Conservation (phyloP, 306 rosid species). For the Prunus kanzakura region DNA sequence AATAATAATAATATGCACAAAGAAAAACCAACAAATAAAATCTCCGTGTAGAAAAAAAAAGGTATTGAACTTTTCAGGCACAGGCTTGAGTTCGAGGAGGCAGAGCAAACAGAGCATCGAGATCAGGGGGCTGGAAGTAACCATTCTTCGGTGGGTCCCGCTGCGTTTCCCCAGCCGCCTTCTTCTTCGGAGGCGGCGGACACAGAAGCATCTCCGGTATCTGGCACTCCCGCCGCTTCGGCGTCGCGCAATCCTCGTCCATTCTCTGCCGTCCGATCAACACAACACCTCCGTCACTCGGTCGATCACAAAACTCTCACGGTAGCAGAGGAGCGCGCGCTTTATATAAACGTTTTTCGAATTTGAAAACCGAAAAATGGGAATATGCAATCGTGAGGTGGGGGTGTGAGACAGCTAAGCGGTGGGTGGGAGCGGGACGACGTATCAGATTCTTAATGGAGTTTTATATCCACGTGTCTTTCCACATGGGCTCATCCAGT, state of each 20-base stretch:
- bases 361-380: conserved; percentile 6
- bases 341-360: conserved; percentile 15
- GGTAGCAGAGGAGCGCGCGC: background rate
- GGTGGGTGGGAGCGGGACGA: background rate
- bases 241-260: conserved; percentile 54
- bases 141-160: conserved; percentile 55
- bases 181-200: conserved; percentile 79
- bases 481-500: background rate
- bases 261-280: conserved; percentile 21
- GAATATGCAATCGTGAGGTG: conserved; percentile 9
- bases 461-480: background rate
- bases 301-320: background rate
- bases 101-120: conserved; percentile 54
- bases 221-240: conserved; percentile 49
- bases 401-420: conserved; percentile 32
- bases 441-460: conserved; percentile 16
- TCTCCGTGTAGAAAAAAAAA: background rate
- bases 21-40: background rate
- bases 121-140: conserved; percentile 77
- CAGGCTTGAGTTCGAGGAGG: conserved; percentile 47
- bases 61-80: conserved; percentile 2
- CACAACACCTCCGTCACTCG: background rate
- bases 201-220: conserved; percentile 46
- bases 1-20: background rate
- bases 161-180: conserved; percentile 31